A percentile compares a stretch with the other conserved stretches of the same genome.
These are phyloP conservation scores for Kazachstania bromeliacearum DNA, from an alignment of 805 yeast genomes.

Conservation along the genomic window DNA sequence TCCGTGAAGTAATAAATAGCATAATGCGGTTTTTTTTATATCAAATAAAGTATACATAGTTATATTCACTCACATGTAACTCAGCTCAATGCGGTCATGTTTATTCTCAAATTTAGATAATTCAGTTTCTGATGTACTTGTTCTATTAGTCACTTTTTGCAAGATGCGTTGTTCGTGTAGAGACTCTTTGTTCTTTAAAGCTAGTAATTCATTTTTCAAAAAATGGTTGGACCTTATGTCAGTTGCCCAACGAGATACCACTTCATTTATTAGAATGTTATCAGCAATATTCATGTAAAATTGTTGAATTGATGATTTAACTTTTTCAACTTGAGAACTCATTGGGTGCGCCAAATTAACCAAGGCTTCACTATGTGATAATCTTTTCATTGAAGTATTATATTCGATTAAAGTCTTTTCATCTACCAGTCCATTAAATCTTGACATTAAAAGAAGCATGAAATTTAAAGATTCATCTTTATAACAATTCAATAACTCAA, in stretches of 20 bases:
- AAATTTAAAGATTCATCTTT: conserved; percentile 5
- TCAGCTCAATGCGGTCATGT: too few species aligned
- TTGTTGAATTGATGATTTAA: conserved; percentile 1
- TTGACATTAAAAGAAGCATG: conserved; percentile 2
- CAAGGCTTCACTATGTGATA: conserved; percentile 1
- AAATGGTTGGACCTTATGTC: conserved; percentile 2
- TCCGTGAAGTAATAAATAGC: too few species aligned
- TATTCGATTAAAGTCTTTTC: conserved; percentile 1
- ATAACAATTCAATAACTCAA: conserved; percentile 2
- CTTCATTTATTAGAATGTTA: not conserved
- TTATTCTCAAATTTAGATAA: too few species aligned
- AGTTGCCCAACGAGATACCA: not conserved
- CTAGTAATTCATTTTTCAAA: conserved; percentile 3
- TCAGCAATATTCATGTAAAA: conserved; percentile 3
- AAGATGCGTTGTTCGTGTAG: too few species aligned
- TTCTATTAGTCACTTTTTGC: too few species aligned
- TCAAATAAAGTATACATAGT: too few species aligned
- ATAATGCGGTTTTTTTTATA: too few species aligned
- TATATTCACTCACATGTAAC: too few species aligned
- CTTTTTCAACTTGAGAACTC: not conserved
- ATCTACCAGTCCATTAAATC: conserved; percentile 2
- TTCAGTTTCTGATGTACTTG: too few species aligned
- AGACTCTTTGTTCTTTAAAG: too few species aligned
- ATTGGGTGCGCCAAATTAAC: not conserved
- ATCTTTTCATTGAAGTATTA: conserved; percentile 2